Base-by-base conservation (phyloP, 83 land plant species). In the Picea abies region DNA sequence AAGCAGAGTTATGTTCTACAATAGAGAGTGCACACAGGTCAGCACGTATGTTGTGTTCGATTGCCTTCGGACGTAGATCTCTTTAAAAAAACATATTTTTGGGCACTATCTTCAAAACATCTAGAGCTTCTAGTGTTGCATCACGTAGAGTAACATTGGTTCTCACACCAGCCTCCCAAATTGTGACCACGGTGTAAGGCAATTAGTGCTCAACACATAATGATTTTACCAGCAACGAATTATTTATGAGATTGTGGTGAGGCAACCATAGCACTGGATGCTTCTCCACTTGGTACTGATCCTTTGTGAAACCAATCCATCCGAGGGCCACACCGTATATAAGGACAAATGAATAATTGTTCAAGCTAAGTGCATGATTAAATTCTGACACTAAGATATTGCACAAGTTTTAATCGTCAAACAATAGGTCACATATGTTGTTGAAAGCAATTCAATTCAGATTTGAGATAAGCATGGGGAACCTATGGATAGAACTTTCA, bases 251-350 rank as follows among this genome's bases (percentile, higher is more conserved):
- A 62, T 96, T 93, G 84, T 92, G 90, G 35, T 97, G 79, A 0
- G 98, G 98, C 75, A 96, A 56, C 58, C 94, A 60, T 0, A 97
- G 97, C 56, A 96, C 94, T 81, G 91, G 69, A 60, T 92, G 94
- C 75, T 92, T 93, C 79, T 92, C 94, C 56, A 91, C 86, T 90
- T 94, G 98, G 84, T 91, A 94, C 83, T 96, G 96, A 78, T 14
- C 98, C 98, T 7, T 97, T 97, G 76, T 89, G 92, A 83, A 96
- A 96, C 98, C 98, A 96, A 69, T 96, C 98, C 95, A 92, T 90
- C 91, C 90, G 91, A 35, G 88, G 61, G 1, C 95, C 84, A 63
- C 95, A 90, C 0, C 87, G 72, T 3, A 96, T 89, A 80, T 96
- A 29, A 29, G 29, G 29, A 29, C 29, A 29, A 29, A 29, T 29